Conservation (phyloP, 1,284 basidiomycete species). For the Porogramme epimiltina region DNA sequence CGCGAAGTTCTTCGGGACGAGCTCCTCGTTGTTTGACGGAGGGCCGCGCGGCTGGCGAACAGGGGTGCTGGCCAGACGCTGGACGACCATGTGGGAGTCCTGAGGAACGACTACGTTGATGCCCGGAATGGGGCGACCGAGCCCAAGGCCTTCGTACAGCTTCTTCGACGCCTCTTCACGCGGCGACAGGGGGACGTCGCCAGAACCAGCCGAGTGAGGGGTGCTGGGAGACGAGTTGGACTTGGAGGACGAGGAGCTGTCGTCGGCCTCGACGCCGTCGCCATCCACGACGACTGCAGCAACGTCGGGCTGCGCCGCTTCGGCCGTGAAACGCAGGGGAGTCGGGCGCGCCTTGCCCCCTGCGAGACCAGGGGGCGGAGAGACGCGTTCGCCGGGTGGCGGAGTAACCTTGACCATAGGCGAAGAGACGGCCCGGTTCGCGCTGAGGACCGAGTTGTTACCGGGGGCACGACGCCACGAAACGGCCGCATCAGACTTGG, state of each 20-base stretch:
- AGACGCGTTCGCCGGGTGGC: slow-evolving; percentile 59
- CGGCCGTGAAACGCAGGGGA: slow-evolving; percentile 64
- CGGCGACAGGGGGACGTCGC: slow-evolving; percentile 61
- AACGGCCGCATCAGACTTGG: slow-evolving; percentile 74
- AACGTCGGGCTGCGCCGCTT: slow-evolving; percentile 54
- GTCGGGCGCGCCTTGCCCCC: slow-evolving; percentile 60
- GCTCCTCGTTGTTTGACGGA: slow-evolving; percentile 82
- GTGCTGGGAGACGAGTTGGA: slow-evolving; percentile 67
- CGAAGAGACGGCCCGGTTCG: slow-evolving; percentile 63
- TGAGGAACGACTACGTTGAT: slow-evolving; percentile 33
- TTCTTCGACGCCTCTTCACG: slow-evolving; percentile 82
- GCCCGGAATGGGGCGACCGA: slow-evolving; percentile 61
- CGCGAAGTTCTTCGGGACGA: slow-evolving; percentile 89
- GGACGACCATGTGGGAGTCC: slow-evolving; percentile 31
- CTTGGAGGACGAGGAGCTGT: slow-evolving; percentile 51
- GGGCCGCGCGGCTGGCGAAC: slow-evolving; percentile 85
- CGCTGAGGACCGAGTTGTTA: slow-evolving; percentile 68
- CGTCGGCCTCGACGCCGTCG: slow-evolving; percentile 53
- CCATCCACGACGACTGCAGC: slow-evolving; percentile 61
- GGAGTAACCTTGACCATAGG: slow-evolving; percentile 71
- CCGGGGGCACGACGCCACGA: slow-evolving; percentile 77
- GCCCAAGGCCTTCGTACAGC: slow-evolving; percentile 79
- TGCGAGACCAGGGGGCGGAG: slow-evolving; percentile 45
- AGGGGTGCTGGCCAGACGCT: slow-evolving; percentile 68
- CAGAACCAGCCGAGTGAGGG: slow-evolving; percentile 68